A percentile compares a stretch with the other conserved stretches of the same genome.
Evolutionary conservation across 2,329 filamentous ascomycete species (phyloP).

Genomic region (Tolypocladium cylindrosporum): DNA sequence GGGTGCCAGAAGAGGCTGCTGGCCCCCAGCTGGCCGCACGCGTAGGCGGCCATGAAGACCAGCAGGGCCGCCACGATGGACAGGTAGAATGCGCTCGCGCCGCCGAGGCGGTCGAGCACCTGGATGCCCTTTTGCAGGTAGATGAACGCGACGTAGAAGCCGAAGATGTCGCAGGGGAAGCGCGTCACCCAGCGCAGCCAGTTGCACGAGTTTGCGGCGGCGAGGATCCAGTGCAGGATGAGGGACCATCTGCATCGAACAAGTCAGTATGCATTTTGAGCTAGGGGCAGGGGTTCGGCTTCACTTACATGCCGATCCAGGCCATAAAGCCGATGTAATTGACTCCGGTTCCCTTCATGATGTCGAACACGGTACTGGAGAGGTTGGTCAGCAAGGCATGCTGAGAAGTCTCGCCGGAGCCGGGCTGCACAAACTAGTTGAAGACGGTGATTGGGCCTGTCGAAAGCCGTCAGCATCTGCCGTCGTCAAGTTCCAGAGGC

Average conservation of each 20-base stretch:
- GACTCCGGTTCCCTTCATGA: conserved; percentile 65
- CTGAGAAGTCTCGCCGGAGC: background rate
- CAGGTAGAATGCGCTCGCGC: conserved; percentile 60
- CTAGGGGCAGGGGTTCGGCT: background rate
- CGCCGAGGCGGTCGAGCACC: conserved; percentile 67
- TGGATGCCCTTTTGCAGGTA: conserved; percentile 88
- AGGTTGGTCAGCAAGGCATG: background rate
- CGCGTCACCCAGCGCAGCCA: conserved; percentile 80
- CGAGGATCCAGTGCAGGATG: conserved; percentile 75
- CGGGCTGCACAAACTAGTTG: conserved; percentile 53
- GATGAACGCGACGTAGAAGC: conserved; percentile 87
- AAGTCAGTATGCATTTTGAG: background rate
- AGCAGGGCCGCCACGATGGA: conserved; percentile 68
- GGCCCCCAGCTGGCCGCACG: conserved; percentile 60
- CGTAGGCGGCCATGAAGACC: conserved; percentile 67
- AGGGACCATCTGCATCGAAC: conserved; percentile 57
- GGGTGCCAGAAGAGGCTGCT: conserved; percentile 66
- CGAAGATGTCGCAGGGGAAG: conserved; percentile 89
- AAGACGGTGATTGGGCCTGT: conserved; percentile 82
- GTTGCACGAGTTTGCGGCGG: conserved; percentile 79
- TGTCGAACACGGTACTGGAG: conserved; percentile 73
- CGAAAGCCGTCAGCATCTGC: conserved; percentile 3
- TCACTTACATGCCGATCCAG: conserved; percentile 69
- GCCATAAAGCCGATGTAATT: conserved; percentile 87
- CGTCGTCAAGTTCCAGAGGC: background rate